Evolutionary conservation across 2,329 filamentous ascomycete genomes (phyloP), one percentile per base, ranked within the genome.

Genomic region (Diplodia seriata): DNA sequence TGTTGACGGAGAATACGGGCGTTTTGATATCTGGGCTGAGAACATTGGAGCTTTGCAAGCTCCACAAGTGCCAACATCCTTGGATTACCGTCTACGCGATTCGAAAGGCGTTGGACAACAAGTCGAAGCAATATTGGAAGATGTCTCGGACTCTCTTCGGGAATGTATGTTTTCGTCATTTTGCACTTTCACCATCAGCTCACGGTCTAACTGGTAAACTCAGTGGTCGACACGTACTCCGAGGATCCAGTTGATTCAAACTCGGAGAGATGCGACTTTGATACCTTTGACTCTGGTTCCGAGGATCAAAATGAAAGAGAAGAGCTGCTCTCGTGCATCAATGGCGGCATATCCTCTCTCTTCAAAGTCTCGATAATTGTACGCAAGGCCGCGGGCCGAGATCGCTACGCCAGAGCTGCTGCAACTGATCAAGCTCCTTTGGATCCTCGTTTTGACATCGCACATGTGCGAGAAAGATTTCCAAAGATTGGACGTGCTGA

Each of bases 251-350:
- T 8, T 18, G 8, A 18, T n/a, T 5, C 5, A n/a, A n/a, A 2
- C 18, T 2, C 1, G 15, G 8, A 7, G 1, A 2, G 8, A 7
- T 0, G 15, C n/a, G 15, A n/a, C 5, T 0, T 2, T 8, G 40
- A 7, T 15, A 7, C 40, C 18, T 18, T 2, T 43, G 40, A 43
- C 0, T 43, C 40, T 7, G 40, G 2, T 3, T 43, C 40, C 3
- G 40, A 43, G 18, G 4, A n/a, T 1, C 31, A 33, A 8, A 8
- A 43, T 0, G 40, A 43, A 15, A 43, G 15, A 18, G 15, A n/a
- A 43, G 40, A 43, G 5, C 40, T 43, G 5, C 14, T 43, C 8
- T 2, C 15, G 6, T 43, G 40, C 0, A 15, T 43, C 15, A 7
- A 6, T 1, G 15, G 18, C 1, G 15, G 14, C 18, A 43, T 43